phyloP scores from a whole-genome alignment of 2,329 filamentous ascomycete species.

The Ophiocordyceps camponoti-floridani region DNA sequence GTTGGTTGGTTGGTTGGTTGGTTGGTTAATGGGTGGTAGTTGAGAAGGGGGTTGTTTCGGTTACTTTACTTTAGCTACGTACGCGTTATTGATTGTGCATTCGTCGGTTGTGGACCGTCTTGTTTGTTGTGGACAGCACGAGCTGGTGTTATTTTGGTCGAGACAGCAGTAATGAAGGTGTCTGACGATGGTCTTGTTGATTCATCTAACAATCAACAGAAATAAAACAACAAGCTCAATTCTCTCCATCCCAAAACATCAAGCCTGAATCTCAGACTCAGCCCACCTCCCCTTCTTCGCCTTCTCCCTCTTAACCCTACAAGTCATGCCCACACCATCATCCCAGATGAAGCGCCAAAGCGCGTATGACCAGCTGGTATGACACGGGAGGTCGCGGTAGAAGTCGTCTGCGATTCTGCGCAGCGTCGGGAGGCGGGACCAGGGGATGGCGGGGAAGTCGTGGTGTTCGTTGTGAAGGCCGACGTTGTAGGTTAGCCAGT shows the following conservation, averaged over 20 bases:
- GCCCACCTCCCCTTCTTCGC: constrained; percentile 51
- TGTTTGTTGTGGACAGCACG: background rate
- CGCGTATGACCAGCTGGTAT: constrained; percentile 81
- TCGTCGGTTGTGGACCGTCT: background rate
- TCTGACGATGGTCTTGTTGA: too few relatives aligned
- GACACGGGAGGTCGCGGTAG: constrained; percentile 71
- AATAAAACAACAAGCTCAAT: too few relatives aligned
- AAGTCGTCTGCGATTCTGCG: constrained; percentile 76
- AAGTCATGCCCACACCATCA: constrained; percentile 73
- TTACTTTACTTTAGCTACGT: background rate
- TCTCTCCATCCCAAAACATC: constrained; percentile 3
- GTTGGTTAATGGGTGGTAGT: background rate
- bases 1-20: background rate
- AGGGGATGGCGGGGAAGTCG: constrained; percentile 92
- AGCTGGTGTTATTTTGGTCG: too few relatives aligned
- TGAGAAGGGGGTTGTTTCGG: background rate
- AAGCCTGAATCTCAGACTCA: constrained; percentile 51
- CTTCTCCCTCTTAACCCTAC: constrained; percentile 79
- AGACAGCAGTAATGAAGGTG: too few relatives aligned
- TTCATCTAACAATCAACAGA: too few relatives aligned
- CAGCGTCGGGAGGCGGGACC: constrained; percentile 68
- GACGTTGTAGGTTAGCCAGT: constrained; percentile 90
- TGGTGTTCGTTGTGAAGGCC: constrained; percentile 98
- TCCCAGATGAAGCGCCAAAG: constrained; percentile 95
- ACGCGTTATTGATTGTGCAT: background rate